Evolutionary conservation across 257 asterid genomes (phyloP).

Genomic region (Solanum acaule): DNA sequence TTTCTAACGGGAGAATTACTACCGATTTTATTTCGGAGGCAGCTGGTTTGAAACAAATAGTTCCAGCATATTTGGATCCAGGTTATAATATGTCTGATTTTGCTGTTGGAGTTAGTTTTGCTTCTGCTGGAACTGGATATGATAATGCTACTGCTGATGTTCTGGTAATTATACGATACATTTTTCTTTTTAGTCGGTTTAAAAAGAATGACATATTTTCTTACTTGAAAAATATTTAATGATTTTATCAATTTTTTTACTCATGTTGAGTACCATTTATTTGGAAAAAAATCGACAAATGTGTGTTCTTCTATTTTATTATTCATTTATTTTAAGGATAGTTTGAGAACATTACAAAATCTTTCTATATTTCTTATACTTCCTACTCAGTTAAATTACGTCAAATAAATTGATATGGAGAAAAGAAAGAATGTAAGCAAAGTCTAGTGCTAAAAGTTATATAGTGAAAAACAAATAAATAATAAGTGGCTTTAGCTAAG

Average conservation of each 20-base stretch:
- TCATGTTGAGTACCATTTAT: not conserved
- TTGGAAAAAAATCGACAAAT: too few relatives aligned
- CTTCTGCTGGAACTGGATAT: slow-evolving; percentile 90
- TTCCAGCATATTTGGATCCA: slow-evolving; percentile 88
- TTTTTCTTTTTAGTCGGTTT: too few relatives aligned
- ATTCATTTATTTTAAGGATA: not conserved
- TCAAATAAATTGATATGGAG: too few relatives aligned
- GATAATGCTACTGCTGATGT: slow-evolving; percentile 77
- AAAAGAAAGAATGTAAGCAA: too few relatives aligned
- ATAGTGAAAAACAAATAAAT: too few relatives aligned
- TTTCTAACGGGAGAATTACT: slow-evolving; percentile 65
- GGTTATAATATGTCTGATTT: slow-evolving; percentile 59
- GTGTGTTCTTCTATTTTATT: too few relatives aligned
- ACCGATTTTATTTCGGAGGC: slow-evolving; percentile 78
- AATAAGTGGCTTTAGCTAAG: too few relatives aligned
- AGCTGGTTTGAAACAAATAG: slow-evolving; percentile 44
- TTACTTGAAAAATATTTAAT: too few relatives aligned
- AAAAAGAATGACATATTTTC: too few relatives aligned
- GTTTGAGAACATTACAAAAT: fast-evolving
- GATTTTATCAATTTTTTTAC: too few relatives aligned
- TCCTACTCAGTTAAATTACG: too few relatives aligned
- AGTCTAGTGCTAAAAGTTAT: too few relatives aligned
- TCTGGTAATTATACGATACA: slow-evolving; percentile 22
- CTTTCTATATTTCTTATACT: fast-evolving
- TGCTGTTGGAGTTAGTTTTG: slow-evolving; percentile 73